Conservation (phyloP, 257 asterid genomes). For the Craterostigma plantagineum region DNA sequence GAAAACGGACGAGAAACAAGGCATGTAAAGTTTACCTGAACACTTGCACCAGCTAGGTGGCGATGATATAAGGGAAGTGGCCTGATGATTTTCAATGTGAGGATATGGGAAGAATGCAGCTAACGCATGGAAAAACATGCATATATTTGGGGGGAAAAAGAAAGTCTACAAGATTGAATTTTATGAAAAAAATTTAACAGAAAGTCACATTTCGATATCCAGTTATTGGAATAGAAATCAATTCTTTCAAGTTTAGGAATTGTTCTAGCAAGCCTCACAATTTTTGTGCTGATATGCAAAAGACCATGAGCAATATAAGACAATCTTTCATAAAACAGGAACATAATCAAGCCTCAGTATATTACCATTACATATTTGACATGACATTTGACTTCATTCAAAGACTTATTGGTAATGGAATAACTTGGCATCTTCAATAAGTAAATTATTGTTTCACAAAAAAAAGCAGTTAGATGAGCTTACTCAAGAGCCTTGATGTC, state of each 20-base stretch:
- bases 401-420: neutral
- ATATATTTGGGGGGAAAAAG: no score
- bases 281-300: no score
- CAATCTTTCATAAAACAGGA: no score
- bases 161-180: no score
- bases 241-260: no score
- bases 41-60: conserved; percentile 68
- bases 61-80: conserved; percentile 96
- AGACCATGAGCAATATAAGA: no score
- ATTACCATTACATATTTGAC: no score
- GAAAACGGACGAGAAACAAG: conserved; percentile 1
- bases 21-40: conserved; percentile 40
- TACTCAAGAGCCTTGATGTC: conserved; percentile 98
- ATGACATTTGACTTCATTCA: neutral
- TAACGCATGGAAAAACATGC: neutral
- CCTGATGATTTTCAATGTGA: conserved; percentile 31
- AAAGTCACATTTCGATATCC: no score
- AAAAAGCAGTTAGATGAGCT: conserved; percentile 16
- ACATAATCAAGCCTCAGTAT: no score
- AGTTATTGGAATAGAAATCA: no score
- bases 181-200: no score
- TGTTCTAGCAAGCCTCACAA: no score
- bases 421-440: neutral
- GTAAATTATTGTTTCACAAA: neutral
- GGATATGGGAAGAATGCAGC: conserved; percentile 1